A percentile compares a stretch with the other conserved stretches of the same genome.
Evolutionary conservation across 225 moss, liverwort and hornwort genomes (phyloP).

Genomic region (Pleurozium schreberi): DNA sequence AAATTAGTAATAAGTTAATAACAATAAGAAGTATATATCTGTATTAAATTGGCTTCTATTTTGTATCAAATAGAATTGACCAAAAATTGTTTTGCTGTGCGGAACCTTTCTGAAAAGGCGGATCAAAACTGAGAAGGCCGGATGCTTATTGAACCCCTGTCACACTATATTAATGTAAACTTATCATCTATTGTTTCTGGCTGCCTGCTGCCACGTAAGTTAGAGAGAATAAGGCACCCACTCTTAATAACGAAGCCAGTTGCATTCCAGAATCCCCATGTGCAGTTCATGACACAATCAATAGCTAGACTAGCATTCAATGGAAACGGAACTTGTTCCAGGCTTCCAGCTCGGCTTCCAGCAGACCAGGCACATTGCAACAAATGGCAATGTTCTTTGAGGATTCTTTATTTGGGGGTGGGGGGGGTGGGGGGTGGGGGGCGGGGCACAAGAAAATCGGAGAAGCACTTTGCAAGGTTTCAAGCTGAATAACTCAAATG

Average conservation of each 20-base stretch:
- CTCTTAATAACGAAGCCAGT: not conserved
- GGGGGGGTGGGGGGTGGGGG: no score
- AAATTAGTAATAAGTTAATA: not conserved
- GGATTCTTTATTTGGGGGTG: no score
- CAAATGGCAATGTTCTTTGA: no score
- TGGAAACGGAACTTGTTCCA: not conserved
- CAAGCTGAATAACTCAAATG: no score
- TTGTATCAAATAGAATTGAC: not conserved
- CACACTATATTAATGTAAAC: no score
- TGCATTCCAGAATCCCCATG: not conserved
- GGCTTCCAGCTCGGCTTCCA: no score
- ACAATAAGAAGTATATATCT: not conserved
- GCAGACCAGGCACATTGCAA: no score
- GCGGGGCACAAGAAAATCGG: no score
- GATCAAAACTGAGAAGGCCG: not conserved
- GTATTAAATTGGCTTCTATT: not conserved
- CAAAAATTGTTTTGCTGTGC: not conserved
- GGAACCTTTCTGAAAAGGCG: not conserved
- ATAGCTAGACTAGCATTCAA: not conserved
- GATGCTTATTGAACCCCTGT: no score
- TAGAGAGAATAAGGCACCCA: not conserved
- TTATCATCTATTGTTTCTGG: no score
- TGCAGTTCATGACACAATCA: not conserved
- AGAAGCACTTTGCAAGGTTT: no score
- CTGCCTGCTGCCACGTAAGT: no score